Evolutionary conservation across 306 rosid species (phyloP).

Genomic region (Coriaria nepalensis): DNA sequence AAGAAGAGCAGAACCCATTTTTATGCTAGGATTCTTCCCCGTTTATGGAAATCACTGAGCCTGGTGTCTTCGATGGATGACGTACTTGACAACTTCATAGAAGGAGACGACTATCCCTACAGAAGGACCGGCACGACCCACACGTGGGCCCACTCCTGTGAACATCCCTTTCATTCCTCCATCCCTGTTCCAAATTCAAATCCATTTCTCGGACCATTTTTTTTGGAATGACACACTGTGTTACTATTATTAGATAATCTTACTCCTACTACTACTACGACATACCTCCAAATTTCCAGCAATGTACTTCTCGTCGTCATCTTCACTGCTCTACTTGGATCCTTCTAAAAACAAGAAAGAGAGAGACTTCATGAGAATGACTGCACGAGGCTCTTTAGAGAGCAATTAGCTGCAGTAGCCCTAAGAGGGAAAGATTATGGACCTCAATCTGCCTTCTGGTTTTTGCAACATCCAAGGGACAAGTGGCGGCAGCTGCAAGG

Average conservation of each 20-base stretch:
- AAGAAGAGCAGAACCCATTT: too few relatives aligned
- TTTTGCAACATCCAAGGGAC: conserved; percentile 93
- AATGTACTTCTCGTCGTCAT: conserved; percentile 85
- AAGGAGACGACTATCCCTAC: conserved; percentile 87
- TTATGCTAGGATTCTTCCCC: neutral
- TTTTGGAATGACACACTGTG: too few relatives aligned
- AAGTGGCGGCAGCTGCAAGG: conserved; percentile 78
- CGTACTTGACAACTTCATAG: conserved; percentile 77
- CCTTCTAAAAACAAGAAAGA: conserved; percentile 33
- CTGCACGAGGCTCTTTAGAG: too few relatives aligned
- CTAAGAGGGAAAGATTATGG: neutral
- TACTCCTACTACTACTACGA: too few relatives aligned
- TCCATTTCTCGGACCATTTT: neutral
- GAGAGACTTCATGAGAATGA: too few relatives aligned
- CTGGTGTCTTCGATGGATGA: conserved; percentile 28
- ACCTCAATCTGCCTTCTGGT: conserved; percentile 94
- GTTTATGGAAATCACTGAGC: conserved; percentile 13
- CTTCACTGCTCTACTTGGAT: conserved; percentile 44
- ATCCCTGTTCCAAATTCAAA: conserved; percentile 46
- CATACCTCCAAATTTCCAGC: conserved; percentile 77
- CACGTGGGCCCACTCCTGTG: conserved; percentile 74
- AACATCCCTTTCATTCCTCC: conserved; percentile 74
- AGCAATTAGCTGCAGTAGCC: neutral
- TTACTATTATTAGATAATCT: too few relatives aligned
- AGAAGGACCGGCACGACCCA: conserved; percentile 82